Percentiles rank a stretch among this genome's conserved stretches.
Evolutionary conservation across 2,329 filamentous ascomycete species (phyloP).

Genomic region (Microsporum canis): DNA sequence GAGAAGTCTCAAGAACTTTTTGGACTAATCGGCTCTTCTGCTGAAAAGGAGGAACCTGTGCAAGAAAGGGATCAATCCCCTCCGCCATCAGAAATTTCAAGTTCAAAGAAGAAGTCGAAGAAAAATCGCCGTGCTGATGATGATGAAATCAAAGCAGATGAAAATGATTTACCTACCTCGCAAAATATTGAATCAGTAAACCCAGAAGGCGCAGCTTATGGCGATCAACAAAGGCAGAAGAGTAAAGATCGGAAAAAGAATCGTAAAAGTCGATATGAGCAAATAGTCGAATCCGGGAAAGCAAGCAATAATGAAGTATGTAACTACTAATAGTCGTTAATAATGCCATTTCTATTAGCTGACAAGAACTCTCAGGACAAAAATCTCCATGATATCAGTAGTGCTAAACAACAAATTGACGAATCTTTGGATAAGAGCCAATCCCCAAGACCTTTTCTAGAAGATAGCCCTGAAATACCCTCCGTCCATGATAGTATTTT

Average conservation of each 20-base stretch:
- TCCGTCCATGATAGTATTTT: conserved; percentile 36
- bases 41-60: background rate
- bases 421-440: background rate
- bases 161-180: conserved; percentile 39
- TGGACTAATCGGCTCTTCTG: conserved; percentile 25
- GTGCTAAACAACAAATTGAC: background rate
- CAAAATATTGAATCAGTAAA: conserved; percentile 33
- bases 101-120: conserved; percentile 33
- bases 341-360: conserved; percentile 4
- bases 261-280: conserved; percentile 28
- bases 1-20: conserved; percentile 27
- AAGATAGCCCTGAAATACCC: conserved; percentile 50
- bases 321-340: conserved; percentile 4
- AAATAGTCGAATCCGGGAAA: conserved; percentile 18
- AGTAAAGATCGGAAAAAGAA: conserved; percentile 21
- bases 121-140: conserved; percentile 36
- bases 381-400: background rate
- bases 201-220: conserved; percentile 23
- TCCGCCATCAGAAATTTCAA: conserved; percentile 17
- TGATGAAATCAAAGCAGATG: conserved; percentile 39
- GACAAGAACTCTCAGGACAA: conserved; percentile 4
- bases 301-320: conserved; percentile 28
- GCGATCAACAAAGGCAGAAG: conserved; percentile 16
- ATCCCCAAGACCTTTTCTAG: conserved; percentile 50
- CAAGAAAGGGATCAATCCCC: background rate